A percentile compares a stretch with the other conserved stretches of the same genome.
Evolutionary conservation across 169 alveolate genomes (phyloP).

Genomic region (Fabrea salina): DNA sequence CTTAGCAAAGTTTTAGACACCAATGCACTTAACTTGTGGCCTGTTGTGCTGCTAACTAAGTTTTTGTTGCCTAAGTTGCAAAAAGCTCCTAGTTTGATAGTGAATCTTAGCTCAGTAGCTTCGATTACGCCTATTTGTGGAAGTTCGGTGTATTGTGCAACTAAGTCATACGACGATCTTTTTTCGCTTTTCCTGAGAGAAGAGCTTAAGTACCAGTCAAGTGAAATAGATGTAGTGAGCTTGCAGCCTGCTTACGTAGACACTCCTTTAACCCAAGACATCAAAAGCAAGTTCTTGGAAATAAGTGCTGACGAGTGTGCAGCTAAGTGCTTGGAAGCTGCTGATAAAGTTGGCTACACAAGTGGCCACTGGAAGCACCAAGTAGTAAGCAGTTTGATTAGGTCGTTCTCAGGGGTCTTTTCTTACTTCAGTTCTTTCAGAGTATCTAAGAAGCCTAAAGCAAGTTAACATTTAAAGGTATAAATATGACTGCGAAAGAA

Average conservation of each 20-base stretch:
- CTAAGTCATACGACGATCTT: neutral
- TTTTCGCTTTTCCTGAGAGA: neutral
- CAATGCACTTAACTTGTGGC: neutral
- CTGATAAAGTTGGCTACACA: neutral
- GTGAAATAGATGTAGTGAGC: neutral
- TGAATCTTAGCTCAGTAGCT: conserved; percentile 8
- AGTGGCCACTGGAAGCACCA: conserved; percentile 25
- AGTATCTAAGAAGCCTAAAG: too few relatives aligned
- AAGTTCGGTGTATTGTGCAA: neutral
- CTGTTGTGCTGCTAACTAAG: neutral
- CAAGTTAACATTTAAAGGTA: too few relatives aligned
- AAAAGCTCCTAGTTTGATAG: neutral
- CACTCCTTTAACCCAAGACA: neutral
- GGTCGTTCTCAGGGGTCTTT: too few relatives aligned
- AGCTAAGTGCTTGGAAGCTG: neutral
- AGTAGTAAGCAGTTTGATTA: too few relatives aligned
- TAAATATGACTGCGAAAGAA: too few relatives aligned
- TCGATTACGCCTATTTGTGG: neutral
- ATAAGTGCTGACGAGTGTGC: neutral
- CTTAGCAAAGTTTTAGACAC: neutral
- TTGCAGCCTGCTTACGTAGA: conserved; percentile 18
- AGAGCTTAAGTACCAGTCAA: neutral
- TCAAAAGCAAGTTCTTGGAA: neutral
- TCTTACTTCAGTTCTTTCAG: too few relatives aligned
- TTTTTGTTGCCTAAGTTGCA: neutral